Percentiles rank a stretch among this genome's conserved stretches.
These are phyloP conservation scores for Cicer pinnatifidum DNA, from an alignment of 306 rosid genomes.

Conservation along the genomic window DNA sequence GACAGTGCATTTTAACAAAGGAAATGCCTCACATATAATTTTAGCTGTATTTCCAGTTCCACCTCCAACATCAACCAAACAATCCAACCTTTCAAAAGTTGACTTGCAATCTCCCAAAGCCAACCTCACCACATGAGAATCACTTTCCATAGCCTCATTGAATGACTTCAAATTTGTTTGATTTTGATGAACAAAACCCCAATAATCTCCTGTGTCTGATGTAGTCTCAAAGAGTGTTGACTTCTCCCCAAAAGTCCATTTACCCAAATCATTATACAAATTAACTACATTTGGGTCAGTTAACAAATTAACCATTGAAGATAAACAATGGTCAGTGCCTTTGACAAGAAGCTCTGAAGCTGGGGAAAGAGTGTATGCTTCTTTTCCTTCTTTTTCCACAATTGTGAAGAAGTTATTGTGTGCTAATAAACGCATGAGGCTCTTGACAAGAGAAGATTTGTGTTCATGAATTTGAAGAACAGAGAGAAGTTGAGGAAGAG, in stretches of 20 bases:
- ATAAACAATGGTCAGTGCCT: not conserved
- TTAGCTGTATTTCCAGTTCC: conserved; percentile 34
- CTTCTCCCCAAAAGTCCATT: not conserved
- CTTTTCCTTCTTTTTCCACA: not conserved
- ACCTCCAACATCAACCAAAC: conserved; percentile 34
- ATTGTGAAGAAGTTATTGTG: conserved; percentile 17
- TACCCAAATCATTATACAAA: not conserved
- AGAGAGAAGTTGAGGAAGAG: not conserved
- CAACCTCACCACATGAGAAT: conserved; percentile 17
- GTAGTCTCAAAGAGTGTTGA: not conserved
- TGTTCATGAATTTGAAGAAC: not conserved
- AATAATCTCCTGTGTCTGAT: not conserved
- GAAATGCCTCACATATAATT: conserved; percentile 22
- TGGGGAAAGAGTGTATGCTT: conserved; percentile 21
- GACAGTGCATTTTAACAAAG: not conserved
- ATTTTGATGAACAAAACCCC: conserved; percentile 8
- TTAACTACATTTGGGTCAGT: not conserved
- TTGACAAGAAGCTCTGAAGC: conserved; percentile 15
- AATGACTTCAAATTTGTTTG: conserved; percentile 5
- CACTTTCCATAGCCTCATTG: conserved; percentile 39
- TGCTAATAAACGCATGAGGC: conserved; percentile 22
- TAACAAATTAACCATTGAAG: conserved; percentile 12
- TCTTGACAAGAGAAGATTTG: not conserved
- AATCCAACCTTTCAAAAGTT: not conserved
- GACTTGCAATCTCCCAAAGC: not conserved